phyloP scores from a whole-genome alignment of 2,329 filamentous ascomycete genomes.

The Fusarium sp. region DNA sequence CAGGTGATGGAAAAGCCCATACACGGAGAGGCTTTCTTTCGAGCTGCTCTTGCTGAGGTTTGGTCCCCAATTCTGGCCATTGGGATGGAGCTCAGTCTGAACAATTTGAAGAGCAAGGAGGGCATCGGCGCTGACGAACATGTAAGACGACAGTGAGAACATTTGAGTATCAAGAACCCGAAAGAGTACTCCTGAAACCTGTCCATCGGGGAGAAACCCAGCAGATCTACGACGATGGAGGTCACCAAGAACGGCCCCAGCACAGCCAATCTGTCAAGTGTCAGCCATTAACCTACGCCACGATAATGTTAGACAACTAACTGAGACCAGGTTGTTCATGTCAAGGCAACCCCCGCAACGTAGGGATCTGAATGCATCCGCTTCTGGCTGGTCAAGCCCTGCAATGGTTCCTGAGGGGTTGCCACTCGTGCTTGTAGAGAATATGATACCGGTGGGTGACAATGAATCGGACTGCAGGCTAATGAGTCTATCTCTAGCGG shows the following conservation, averaged over 20 bases:
- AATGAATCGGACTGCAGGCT: constrained; percentile 48
- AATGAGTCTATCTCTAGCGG: constrained; percentile 74
- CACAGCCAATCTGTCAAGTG: constrained; percentile 76
- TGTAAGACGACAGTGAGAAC: constrained; percentile 74
- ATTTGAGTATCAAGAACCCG: constrained; percentile 75
- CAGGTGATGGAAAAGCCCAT: constrained; percentile 82
- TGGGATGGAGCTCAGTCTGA: constrained; percentile 84
- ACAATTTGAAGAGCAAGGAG: constrained; percentile 87
- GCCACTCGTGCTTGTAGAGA: constrained; percentile 29
- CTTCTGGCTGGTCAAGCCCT: constrained; percentile 56
- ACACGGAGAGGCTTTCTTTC: constrained; percentile 87
- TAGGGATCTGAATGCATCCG: constrained; percentile 72
- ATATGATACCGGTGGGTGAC: constrained; percentile 31
- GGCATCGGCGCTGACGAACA: constrained; percentile 87
- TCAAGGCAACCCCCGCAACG: constrained; percentile 78
- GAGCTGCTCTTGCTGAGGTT: constrained; percentile 62
- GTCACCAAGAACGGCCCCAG: constrained; percentile 86
- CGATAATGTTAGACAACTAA: constrained; percentile 46
- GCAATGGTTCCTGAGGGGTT: constrained; percentile 45
- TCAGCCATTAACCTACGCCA: constrained; percentile 14
- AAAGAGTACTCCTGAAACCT: constrained; percentile 63
- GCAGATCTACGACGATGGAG: constrained; percentile 72
- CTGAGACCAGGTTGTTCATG: constrained; percentile 78
- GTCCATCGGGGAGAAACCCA: constrained; percentile 71
- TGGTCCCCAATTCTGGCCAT: constrained; percentile 78